phyloP scores from a whole-genome alignment of 108 stramenopile genomes.

The Nannochloropsis oceanica region DNA sequence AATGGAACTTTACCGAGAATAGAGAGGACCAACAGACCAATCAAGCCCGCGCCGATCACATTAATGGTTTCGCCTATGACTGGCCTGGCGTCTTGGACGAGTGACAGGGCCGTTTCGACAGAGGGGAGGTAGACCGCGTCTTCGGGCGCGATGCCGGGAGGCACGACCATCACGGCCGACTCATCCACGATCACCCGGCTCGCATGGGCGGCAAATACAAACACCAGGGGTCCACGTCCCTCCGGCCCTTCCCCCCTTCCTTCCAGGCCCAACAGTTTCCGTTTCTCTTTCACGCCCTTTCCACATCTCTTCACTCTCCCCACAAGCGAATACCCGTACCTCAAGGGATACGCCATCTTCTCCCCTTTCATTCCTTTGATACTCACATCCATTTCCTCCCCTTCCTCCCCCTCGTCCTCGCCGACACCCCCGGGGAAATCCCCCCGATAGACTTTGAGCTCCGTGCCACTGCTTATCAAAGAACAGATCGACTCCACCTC shows the following conservation, averaged over 20 bases:
- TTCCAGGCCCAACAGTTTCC: slow-evolving; percentile 9
- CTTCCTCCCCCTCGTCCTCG: slow-evolving; percentile 21
- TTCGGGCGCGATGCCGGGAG: slow-evolving; percentile 57
- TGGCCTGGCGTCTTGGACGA: slow-evolving; percentile 70
- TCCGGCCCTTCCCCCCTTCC: background rate
- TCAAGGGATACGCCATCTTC: slow-evolving; percentile 62
- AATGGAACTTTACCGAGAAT: background rate
- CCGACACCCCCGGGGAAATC: slow-evolving; percentile 30
- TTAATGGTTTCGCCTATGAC: slow-evolving; percentile 67
- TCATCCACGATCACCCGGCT: slow-evolving; percentile 51
- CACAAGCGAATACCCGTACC: slow-evolving; percentile 72
- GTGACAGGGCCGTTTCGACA: slow-evolving; percentile 72
- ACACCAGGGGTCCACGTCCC: slow-evolving; percentile 35
- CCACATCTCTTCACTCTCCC: slow-evolving; percentile 58
- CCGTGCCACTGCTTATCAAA: slow-evolving; percentile 74
- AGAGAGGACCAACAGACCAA: slow-evolving; percentile 37
- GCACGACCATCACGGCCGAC: slow-evolving; percentile 57
- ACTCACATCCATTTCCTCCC: slow-evolving; percentile 56
- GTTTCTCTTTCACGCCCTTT: slow-evolving; percentile 39
- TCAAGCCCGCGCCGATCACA: slow-evolving; percentile 75
- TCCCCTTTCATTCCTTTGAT: slow-evolving; percentile 66
- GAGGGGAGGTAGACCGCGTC: slow-evolving; percentile 87
- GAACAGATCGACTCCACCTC: slow-evolving; percentile 50
- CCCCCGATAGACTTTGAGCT: slow-evolving; percentile 70
- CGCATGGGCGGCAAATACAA: slow-evolving; percentile 69